phyloP scores from a whole-genome alignment of 1,284 basidiomycete species.

The Blastosporella zonata region DNA sequence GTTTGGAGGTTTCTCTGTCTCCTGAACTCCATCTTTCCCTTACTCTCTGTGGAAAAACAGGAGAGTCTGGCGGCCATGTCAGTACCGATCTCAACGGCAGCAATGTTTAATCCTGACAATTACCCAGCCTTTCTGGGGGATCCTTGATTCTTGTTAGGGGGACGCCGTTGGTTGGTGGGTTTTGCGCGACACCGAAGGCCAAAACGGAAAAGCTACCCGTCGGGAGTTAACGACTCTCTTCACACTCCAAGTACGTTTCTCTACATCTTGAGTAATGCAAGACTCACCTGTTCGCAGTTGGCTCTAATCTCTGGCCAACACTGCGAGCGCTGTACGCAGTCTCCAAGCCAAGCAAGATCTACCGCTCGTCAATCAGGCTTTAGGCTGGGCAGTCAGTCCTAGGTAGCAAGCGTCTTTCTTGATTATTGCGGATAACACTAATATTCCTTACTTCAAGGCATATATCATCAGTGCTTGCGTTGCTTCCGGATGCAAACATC shows the following conservation, averaged over 20 bases:
- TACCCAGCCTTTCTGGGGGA: conserved; percentile 32
- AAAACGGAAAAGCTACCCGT: conserved; percentile 8
- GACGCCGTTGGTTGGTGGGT: conserved; percentile 10
- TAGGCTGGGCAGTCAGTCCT: conserved; percentile 73
- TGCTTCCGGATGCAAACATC: conserved; percentile 33
- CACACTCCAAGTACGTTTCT: conserved; percentile 38
- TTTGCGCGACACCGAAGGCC: conserved; percentile 8
- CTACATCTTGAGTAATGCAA: conserved; percentile 15
- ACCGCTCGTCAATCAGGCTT: conserved; percentile 57
- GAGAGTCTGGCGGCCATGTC: conserved; percentile 66
- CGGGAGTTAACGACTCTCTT: conserved; percentile 22
- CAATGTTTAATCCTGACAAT: conserved; percentile 1
- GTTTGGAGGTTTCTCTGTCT: conserved; percentile 58
- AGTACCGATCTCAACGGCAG: conserved; percentile 25
- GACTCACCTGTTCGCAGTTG: conserved; percentile 42
- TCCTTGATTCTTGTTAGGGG: conserved; percentile 16
- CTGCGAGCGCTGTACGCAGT: conserved; percentile 53
- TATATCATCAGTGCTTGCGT: conserved; percentile 49
- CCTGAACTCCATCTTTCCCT: conserved; percentile 63
- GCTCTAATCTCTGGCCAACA: conserved; percentile 51
- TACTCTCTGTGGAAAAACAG: conserved; percentile 73
- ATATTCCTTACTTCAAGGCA: conserved; percentile 30
- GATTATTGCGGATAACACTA: conserved; percentile 1
- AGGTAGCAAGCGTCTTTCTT: conserved; percentile 34
- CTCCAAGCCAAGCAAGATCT: conserved; percentile 70